Evolutionary conservation across 805 yeast genomes (phyloP), one percentile per base, ranked within the genome.

Genomic region (Lachancea dasiensis): DNA sequence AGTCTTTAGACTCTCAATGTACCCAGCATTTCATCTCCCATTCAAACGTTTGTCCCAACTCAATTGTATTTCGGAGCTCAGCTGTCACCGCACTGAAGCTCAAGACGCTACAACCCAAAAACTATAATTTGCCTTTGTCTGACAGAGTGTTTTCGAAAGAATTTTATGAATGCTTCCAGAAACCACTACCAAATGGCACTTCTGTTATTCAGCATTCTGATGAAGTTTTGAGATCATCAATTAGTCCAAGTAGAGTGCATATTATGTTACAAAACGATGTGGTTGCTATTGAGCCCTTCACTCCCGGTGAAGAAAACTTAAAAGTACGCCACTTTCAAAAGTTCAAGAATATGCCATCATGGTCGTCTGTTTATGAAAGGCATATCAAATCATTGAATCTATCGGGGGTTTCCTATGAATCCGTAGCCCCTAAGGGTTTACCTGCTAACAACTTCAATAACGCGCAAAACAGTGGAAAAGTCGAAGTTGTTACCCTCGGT

Each of bases 401-500:
- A 3, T 43, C 59, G 1, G 32, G 56, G 2, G 28, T 47, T 1
- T 33, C 60, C 5, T 51, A 53, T 20, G 51, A 51, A 6, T 33
- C 44, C 3, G 35, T 62, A 3, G 57, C 65, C 22, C 46, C 52
- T 13, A 38, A 49, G 7, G 64, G 65, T 34, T 24, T 60, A 10
- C 39, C 47, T 36, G 43, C 41, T 9, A 54, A 53, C 57, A 69
- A 38, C 25, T 58, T 55, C 29, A 50, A 53, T 31, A 40, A 65
- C 64, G 38, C 64, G 2, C 13, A 55, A 0, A 61, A 73, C 39
- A 65, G 62, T 39, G 76, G 70, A 26, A 73, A 76, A 44, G 80
- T 81, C 1, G 86, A 85, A 51, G 62, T 81, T 0, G 65, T 84
- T 7, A 81, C 95, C 0, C 60, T 90, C 6, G 98, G 98, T 3